Percentiles rank a stretch among this genome's conserved stretches.
phyloP scores from a whole-genome alignment of 2,329 filamentous ascomycete species.

The Fusarium sp. region DNA sequence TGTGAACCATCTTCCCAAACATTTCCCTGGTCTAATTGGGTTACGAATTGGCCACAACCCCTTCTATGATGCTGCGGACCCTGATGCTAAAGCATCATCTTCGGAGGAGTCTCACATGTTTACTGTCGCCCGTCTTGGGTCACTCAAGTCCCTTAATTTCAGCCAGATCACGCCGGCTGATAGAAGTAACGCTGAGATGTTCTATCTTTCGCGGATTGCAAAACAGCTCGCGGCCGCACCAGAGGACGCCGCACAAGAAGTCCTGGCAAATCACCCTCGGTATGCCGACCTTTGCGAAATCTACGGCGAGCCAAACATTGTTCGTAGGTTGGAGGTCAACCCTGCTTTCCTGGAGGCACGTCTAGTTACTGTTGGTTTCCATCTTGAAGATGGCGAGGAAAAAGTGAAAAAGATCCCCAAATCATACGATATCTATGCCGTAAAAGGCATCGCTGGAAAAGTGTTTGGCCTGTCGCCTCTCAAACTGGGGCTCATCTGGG shows the following conservation, averaged over 20 bases:
- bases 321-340: constrained; percentile 67
- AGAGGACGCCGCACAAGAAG: constrained; percentile 59
- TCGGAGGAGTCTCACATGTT: constrained; percentile 91
- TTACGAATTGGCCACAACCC: constrained; percentile 89
- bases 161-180: constrained; percentile 76
- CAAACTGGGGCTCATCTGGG: constrained; percentile 77
- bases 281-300: constrained; percentile 78
- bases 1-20: constrained; percentile 71
- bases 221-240: constrained; percentile 74
- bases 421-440: constrained; percentile 80
- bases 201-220: constrained; percentile 87
- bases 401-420: constrained; percentile 70
- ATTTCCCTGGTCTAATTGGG: constrained; percentile 77
- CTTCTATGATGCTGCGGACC: constrained; percentile 68
- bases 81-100: constrained; percentile 56
- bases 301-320: constrained; percentile 76
- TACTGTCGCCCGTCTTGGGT: constrained; percentile 77
- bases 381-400: constrained; percentile 36
- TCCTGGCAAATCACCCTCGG: constrained; percentile 73
- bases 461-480: constrained; percentile 74
- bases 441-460: constrained; percentile 80
- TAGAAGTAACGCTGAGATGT: constrained; percentile 88
- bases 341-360: constrained; percentile 85
- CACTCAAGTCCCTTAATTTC: constrained; percentile 77
- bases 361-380: constrained; percentile 72